Conservation (phyloP, 2,329 filamentous ascomycete species). For the Xylaria sp. region DNA sequence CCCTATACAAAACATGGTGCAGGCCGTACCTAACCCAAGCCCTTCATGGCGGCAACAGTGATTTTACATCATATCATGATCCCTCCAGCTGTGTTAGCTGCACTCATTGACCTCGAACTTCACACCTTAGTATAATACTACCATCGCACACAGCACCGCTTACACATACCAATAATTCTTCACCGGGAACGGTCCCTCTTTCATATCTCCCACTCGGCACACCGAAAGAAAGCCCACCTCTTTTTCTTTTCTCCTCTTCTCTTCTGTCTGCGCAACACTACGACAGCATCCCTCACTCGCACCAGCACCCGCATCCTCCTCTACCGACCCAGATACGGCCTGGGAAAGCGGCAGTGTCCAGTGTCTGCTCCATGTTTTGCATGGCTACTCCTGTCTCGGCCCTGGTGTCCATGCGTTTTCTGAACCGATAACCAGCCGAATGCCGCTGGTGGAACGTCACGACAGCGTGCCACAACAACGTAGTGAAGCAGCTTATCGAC, state of each 20-base stretch:
- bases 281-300: conserved; percentile 20
- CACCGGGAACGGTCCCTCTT: background rate
- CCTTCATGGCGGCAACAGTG: background rate
- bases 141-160: background rate
- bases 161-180: background rate
- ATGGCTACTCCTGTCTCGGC: background rate
- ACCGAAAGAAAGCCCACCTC: background rate
- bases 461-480: conserved; percentile 14
- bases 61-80: conserved; percentile 16
- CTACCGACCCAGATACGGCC: background rate
- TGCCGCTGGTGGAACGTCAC: conserved; percentile 28
- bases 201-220: background rate
- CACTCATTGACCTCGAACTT: background rate
- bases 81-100: conserved; percentile 6
- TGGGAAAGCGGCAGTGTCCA: background rate
- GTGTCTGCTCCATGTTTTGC: background rate
- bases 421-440: conserved; percentile 26
- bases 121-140: background rate
- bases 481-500: conserved; percentile 10
- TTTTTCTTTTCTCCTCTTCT: background rate
- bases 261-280: conserved; percentile 17
- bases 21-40: background rate
- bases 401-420: conserved; percentile 28
- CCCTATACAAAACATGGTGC: background rate
- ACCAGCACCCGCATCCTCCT: conserved; percentile 4